Evolutionary conservation across 164 flowering plant genomes (phyloP).

Genomic region (Houttuynia cordata): DNA sequence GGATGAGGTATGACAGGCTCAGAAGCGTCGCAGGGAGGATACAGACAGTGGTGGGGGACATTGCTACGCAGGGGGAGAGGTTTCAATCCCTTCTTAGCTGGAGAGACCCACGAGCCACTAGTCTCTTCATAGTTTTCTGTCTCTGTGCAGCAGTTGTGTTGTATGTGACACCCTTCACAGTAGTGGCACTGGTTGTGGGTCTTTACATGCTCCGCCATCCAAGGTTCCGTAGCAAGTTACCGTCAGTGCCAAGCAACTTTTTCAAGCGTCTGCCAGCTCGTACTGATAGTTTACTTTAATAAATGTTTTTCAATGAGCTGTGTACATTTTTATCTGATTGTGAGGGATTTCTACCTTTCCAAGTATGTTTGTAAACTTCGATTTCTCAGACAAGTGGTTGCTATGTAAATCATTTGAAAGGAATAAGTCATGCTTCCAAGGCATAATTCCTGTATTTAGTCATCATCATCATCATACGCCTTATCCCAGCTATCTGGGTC

Average conservation of each 20-base stretch:
- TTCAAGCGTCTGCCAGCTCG: conserved; percentile 51
- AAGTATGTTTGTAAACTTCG: too few relatives aligned
- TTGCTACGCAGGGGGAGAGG: conserved; percentile 57
- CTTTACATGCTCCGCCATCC: conserved; percentile 52
- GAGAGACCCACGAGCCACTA: conserved; percentile 51
- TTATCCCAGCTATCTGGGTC: too few relatives aligned
- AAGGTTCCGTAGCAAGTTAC: conserved; percentile 49
- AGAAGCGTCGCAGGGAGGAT: conserved; percentile 45
- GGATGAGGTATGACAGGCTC: conserved; percentile 41
- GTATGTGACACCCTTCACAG: conserved; percentile 43
- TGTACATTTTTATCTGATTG: too few relatives aligned
- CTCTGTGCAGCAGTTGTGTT: conserved; percentile 31
- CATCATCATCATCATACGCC: too few relatives aligned
- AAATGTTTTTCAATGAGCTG: too few relatives aligned
- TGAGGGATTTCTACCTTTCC: too few relatives aligned
- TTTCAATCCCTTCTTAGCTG: conserved; percentile 38
- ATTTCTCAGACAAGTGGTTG: too few relatives aligned
- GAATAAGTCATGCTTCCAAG: too few relatives aligned
- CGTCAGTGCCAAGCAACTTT: conserved; percentile 56
- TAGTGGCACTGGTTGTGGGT: conserved; percentile 33
- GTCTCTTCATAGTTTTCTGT: conserved; percentile 32
- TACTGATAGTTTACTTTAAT: conserved; percentile 40
- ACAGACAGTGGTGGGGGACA: conserved; percentile 45
- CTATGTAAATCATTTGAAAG: too few relatives aligned
- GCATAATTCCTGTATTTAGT: too few relatives aligned